phyloP scores from a whole-genome alignment of 208 protist species.

The Trichomonas gallinae region DNA sequence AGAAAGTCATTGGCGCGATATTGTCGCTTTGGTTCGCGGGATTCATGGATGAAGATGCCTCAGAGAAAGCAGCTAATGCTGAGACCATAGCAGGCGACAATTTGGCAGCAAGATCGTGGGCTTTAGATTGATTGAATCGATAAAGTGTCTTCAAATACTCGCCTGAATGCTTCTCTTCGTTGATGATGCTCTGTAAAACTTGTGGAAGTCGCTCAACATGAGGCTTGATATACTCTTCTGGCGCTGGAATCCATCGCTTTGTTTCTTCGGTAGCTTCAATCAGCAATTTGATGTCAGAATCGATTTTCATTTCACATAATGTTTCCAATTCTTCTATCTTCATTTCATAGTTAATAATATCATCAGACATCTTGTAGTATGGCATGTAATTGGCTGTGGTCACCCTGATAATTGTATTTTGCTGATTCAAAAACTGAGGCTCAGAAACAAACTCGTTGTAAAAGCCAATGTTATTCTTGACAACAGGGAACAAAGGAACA shows the following conservation, averaged over 20 bases:
- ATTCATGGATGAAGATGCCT: background rate
- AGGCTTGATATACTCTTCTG: background rate
- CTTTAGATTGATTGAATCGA: background rate
- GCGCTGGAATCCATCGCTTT: background rate
- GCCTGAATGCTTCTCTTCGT: background rate
- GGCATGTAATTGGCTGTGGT: background rate
- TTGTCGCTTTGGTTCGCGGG: background rate
- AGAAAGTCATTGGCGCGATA: background rate
- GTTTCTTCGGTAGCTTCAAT: background rate
- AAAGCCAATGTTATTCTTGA: background rate
- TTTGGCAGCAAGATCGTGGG: background rate
- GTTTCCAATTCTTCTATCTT: background rate
- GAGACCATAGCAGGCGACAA: background rate
- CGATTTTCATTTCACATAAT: background rate
- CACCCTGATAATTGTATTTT: background rate
- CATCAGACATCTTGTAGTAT: background rate
- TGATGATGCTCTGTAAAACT: background rate
- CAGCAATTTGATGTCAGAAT: background rate
- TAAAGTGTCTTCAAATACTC: background rate
- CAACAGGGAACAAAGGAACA: background rate
- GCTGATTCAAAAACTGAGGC: background rate
- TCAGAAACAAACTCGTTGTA: background rate
- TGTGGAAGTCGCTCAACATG: background rate
- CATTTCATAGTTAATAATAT: background rate
- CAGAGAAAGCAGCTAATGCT: background rate